Evolutionary conservation across 495 filamentous ascomycete genomes (phyloP).

Genomic region (Cercophora scortea): DNA sequence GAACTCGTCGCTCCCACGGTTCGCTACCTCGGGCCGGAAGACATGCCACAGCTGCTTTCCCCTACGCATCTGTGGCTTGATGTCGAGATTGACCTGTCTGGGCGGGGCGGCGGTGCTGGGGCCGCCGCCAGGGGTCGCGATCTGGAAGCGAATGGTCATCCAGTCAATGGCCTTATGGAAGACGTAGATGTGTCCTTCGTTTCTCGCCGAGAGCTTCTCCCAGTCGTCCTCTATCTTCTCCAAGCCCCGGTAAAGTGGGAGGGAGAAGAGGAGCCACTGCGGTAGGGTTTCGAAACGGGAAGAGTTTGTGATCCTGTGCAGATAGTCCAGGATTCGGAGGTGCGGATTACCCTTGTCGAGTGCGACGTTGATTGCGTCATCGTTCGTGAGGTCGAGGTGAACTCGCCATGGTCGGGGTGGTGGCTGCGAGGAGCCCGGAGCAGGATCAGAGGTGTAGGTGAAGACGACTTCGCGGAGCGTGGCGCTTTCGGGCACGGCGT

Average conservation of each 20-base stretch:
- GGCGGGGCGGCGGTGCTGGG: constrained; percentile 3
- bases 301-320: constrained; percentile 56
- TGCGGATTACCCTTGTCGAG: constrained; percentile 69
- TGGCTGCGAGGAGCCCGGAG: constrained; percentile 1
- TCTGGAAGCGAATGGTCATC: constrained; percentile 39
- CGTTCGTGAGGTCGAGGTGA: constrained; percentile 23
- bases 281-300: constrained; percentile 25
- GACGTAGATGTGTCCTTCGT: constrained; percentile 31
- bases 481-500: constrained; percentile 44
- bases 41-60: constrained; percentile 37
- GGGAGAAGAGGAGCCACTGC: constrained; percentile 43
- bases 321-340: constrained; percentile 55
- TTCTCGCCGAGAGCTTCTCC: constrained; percentile 20
- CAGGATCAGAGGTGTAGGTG: constrained; percentile 40
- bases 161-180: constrained; percentile 38
- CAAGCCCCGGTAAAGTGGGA: constrained; percentile 62
- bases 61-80: constrained; percentile 24
- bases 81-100: constrained; percentile 28
- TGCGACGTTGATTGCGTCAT: constrained; percentile 31
- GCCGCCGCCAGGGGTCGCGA: constrained; percentile 8
- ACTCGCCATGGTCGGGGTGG: constrained; percentile 27
- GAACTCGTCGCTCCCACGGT: constrained; percentile 29
- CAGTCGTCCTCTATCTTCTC: constrained; percentile 44
- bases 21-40: constrained; percentile 12
- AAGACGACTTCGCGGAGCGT: constrained; percentile 57